Base-by-base conservation (phyloP, 2,329 filamentous ascomycete genomes). In the Aspergillus transmontanensis region DNA sequence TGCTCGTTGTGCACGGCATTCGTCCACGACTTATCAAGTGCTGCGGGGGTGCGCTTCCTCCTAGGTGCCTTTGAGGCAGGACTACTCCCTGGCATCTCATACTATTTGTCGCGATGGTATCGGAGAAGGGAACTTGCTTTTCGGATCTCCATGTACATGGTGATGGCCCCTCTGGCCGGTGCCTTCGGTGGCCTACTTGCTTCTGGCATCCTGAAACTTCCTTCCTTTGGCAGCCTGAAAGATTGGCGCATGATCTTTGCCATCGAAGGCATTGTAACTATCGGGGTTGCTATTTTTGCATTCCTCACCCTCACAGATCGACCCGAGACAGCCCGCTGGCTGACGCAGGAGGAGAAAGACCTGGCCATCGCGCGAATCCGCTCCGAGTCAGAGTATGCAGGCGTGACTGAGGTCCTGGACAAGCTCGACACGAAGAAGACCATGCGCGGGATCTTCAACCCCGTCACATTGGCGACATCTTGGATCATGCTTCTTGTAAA, bases 81-180 rank as follows among this genome's bases (percentile, higher is more conserved):
- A 9, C 87, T 93, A 85, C 76, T 92, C 59, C 90, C 90, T 0
- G 90, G 90, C 0, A 90, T 91, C 46, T 89, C 89, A 0, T 93
- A 92, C 75, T 92, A 92, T 69, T 78, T 92, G 23, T 89, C 86
- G 0, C 81, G 89, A 58, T 92, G 89, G 89, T 92, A 92, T 68
- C 82, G 88, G n/a, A 82, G 87, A 36, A 84, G 84, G 57, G 90
- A 93, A 75, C 79, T 92, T 6, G 84, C 87, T 0, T 91, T 91
- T 73, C 84, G 89, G 0, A 79, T 92, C 0, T 85, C 87, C 0
- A 78, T 91, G 2, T 92, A 91, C 76, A 86, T 92, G 60, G 87
- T 91, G 61, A 90, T 88, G 84, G 86, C 89, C 0, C 89, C 89
- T 0, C 80, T 92, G 0, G 89, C 89, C 0, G 89, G 89, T 3